Evolutionary conservation across 129 eudicot species (phyloP).

Genomic region (Chrysanthemum lavandulifolium): DNA sequence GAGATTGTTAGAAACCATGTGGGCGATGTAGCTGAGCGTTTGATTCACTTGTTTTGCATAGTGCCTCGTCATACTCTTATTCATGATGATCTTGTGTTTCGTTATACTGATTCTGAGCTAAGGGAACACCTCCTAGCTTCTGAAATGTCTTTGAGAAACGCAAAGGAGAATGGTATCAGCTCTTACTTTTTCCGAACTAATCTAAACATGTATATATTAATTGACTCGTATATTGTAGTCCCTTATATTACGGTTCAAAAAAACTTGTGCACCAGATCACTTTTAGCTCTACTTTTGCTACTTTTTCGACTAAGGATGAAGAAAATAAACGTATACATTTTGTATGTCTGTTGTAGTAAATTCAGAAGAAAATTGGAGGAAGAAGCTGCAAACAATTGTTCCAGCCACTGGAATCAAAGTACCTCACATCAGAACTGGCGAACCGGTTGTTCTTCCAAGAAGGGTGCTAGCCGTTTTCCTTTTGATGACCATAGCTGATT

Average conservation of each 20-base stretch:
- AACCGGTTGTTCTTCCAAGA: conserved; percentile 53
- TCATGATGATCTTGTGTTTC: conserved; percentile 69
- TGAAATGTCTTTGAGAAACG: conserved; percentile 30
- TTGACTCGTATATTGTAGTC: too few species aligned
- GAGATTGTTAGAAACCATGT: conserved; percentile 66
- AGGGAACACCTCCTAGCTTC: conserved; percentile 54
- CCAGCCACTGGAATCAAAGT: conserved; percentile 61
- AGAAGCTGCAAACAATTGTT: conserved; percentile 49
- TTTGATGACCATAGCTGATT: conserved; percentile 91
- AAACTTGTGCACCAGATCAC: too few species aligned
- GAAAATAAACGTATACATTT: neutral
- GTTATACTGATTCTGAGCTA: conserved; percentile 58
- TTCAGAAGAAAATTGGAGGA: conserved; percentile 63
- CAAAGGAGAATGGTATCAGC: conserved; percentile 25
- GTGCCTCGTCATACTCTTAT: conserved; percentile 84
- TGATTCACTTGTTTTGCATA: conserved; percentile 76
- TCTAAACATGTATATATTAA: too few species aligned
- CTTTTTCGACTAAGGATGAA: too few species aligned
- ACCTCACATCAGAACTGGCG: conserved; percentile 75
- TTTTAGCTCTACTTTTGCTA: too few species aligned
- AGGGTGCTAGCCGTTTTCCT: conserved; percentile 68
- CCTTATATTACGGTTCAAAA: too few species aligned
- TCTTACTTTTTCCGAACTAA: too few species aligned
- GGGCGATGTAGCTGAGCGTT: conserved; percentile 62
- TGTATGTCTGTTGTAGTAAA: neutral